These are phyloP conservation scores for Yarrowia galli DNA, from an alignment of 1,139 yeast genomes.

Conservation along the genomic window DNA sequence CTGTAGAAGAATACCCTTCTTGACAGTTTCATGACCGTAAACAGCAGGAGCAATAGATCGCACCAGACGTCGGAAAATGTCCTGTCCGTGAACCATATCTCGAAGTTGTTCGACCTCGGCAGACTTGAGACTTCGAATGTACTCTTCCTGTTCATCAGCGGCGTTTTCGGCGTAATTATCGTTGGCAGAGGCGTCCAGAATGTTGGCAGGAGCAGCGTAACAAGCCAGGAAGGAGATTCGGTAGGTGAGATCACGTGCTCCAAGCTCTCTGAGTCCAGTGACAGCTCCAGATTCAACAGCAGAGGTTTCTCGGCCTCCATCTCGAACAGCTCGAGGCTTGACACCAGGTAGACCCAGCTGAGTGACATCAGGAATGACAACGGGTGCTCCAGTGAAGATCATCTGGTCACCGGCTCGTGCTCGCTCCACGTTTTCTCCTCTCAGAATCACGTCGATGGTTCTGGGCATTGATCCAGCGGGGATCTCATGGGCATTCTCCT, in stretches of 20 bases:
- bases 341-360: slow-evolving; percentile 98
- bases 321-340: slow-evolving; percentile 83
- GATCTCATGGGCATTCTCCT: slow-evolving; percentile 92
- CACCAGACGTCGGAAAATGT: slow-evolving; percentile 83
- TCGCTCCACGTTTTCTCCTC: slow-evolving; percentile 95
- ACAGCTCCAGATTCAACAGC: slow-evolving; percentile 80
- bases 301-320: slow-evolving; percentile 66
- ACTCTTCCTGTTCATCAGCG: slow-evolving; percentile 68
- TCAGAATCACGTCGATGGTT: slow-evolving; percentile 86
- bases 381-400: slow-evolving; percentile 92
- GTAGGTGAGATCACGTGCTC: slow-evolving; percentile 93
- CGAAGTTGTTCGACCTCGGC: slow-evolving; percentile 86
- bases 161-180: slow-evolving; percentile 40
- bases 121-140: slow-evolving; percentile 78
- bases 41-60: slow-evolving; percentile 96
- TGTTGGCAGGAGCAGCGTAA: slow-evolving; percentile 62
- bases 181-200: slow-evolving; percentile 48
- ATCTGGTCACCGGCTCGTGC: slow-evolving; percentile 99
- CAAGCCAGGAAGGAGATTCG: slow-evolving; percentile 91
- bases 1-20: slow-evolving; percentile 89
- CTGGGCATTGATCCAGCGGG: slow-evolving; percentile 99
- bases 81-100: slow-evolving; percentile 90
- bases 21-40: slow-evolving; percentile 93
- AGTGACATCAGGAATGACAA: slow-evolving; percentile 93
- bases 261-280: slow-evolving; percentile 82